These are phyloP conservation scores for Trichoderma atroviride DNA, from an alignment of 2,329 filamentous ascomycete species.

Conservation along the genomic window DNA sequence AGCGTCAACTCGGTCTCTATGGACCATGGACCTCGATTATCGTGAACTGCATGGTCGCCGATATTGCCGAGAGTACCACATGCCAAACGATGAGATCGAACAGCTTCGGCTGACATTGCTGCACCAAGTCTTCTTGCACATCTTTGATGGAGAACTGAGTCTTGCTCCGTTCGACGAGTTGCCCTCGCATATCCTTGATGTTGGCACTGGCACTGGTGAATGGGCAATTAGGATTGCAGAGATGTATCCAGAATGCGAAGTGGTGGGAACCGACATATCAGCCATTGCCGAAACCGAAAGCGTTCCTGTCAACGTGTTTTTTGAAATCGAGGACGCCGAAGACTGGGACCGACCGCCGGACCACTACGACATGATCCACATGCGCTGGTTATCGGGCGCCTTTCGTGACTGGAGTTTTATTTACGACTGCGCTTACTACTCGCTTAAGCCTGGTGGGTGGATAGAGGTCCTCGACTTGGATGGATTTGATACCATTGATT, in stretches of 20 bases:
- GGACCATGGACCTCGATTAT: constrained; percentile 56
- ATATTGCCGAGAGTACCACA: constrained; percentile 64
- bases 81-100: constrained; percentile 68
- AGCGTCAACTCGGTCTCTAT: constrained; percentile 52
- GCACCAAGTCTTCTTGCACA: constrained; percentile 64
- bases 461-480: constrained; percentile 60
- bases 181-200: constrained; percentile 52
- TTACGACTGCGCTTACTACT: constrained; percentile 55
- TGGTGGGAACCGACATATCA: constrained; percentile 61
- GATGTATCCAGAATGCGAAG: constrained; percentile 55
- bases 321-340: constrained; percentile 63
- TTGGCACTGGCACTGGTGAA: constrained; percentile 61
- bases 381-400: constrained; percentile 58
- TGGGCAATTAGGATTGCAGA: constrained; percentile 58
- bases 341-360: constrained; percentile 59
- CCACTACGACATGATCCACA: constrained; percentile 59
- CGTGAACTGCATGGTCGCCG: constrained; percentile 64
- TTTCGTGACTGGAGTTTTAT: constrained; percentile 60
- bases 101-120: constrained; percentile 64
- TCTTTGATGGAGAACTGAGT: constrained; percentile 50
- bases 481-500: constrained; percentile 43
- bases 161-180: constrained; percentile 46
- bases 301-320: constrained; percentile 61
- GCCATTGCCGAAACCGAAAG: constrained; percentile 58
- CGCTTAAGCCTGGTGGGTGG: constrained; percentile 60